A percentile compares a stretch with the other conserved stretches of the same genome.
Conservation (phyloP, 2,329 filamentous ascomycete genomes). For the Tolypocladium tundrense region DNA sequence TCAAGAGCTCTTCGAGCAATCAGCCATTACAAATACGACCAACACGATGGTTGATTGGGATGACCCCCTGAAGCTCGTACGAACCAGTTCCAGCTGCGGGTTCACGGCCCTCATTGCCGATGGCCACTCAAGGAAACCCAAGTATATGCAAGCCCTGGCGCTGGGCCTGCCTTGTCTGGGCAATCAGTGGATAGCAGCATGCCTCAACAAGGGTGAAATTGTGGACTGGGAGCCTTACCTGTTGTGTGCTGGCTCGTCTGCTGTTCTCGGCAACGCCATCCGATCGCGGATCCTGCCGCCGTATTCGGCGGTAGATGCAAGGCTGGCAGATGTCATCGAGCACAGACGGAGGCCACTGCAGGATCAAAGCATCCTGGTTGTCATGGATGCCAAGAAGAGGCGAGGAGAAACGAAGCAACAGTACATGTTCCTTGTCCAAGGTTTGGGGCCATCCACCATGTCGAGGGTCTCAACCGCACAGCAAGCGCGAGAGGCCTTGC, state of each 20-base stretch:
- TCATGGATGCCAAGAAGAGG: slow-evolving; percentile 48
- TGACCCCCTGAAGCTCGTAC: slow-evolving; percentile 39
- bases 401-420: slow-evolving; percentile 55
- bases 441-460: slow-evolving; percentile 60
- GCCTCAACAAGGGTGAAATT: slow-evolving; percentile 48
- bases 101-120: slow-evolving; percentile 85
- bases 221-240: slow-evolving; percentile 74
- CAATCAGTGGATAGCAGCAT: slow-evolving; percentile 69
- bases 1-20: slow-evolving; percentile 61
- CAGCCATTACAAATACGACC: slow-evolving; percentile 21
- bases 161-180: slow-evolving; percentile 81
- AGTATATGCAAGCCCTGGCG: slow-evolving; percentile 91
- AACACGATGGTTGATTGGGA: slow-evolving; percentile 19
- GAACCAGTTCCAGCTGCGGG: slow-evolving; percentile 43
- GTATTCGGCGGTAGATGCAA: slow-evolving; percentile 48
- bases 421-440: slow-evolving; percentile 72
- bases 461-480: slow-evolving; percentile 54
- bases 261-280: slow-evolving; percentile 64
- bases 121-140: slow-evolving; percentile 72
- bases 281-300: slow-evolving; percentile 59
- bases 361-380: slow-evolving; percentile 58
- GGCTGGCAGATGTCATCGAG: slow-evolving; percentile 46
- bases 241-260: slow-evolving; percentile 73
- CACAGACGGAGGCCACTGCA: slow-evolving; percentile 53
- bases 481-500: slow-evolving; percentile 52